Evolutionary conservation across 441 rosid species (phyloP).

Genomic region (Populus hybrid): DNA sequence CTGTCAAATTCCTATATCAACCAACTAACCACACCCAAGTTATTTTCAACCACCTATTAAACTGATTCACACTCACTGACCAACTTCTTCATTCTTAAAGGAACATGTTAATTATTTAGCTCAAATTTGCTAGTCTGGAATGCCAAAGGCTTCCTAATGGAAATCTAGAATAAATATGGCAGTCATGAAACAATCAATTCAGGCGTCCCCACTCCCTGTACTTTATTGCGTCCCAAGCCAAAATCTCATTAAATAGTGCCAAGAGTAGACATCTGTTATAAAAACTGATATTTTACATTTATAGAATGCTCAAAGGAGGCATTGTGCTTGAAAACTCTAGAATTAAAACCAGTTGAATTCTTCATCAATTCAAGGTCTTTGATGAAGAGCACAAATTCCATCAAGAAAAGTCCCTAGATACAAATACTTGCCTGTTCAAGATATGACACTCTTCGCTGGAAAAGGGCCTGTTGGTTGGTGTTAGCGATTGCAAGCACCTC

Average conservation of each 20-base stretch:
- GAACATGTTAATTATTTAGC: neutral
- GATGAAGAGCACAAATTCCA: neutral
- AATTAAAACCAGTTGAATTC: neutral
- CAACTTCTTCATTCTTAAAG: neutral
- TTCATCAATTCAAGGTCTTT: neutral
- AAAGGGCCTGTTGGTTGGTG: constrained; percentile 53
- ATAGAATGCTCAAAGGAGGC: neutral
- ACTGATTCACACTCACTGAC: neutral
- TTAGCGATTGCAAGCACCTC: constrained; percentile 87
- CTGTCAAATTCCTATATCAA: neutral
- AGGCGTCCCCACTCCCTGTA: neutral
- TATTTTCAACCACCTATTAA: neutral
- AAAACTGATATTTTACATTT: neutral
- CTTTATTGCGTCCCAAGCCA: neutral
- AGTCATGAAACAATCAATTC: neutral
- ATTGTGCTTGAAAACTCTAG: neutral
- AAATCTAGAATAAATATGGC: neutral
- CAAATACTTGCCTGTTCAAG: constrained; percentile 69
- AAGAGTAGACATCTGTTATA: neutral
- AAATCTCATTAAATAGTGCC: neutral
- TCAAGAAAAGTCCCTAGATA: neutral
- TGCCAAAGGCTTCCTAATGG: neutral
- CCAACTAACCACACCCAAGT: neutral
- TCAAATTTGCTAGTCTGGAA: neutral
- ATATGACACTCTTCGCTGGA: constrained; percentile 64